A percentile compares a stretch with the other conserved stretches of the same genome.
phyloP scores from a whole-genome alignment of 345 rosid genomes.

The Hibiscus trionum region DNA sequence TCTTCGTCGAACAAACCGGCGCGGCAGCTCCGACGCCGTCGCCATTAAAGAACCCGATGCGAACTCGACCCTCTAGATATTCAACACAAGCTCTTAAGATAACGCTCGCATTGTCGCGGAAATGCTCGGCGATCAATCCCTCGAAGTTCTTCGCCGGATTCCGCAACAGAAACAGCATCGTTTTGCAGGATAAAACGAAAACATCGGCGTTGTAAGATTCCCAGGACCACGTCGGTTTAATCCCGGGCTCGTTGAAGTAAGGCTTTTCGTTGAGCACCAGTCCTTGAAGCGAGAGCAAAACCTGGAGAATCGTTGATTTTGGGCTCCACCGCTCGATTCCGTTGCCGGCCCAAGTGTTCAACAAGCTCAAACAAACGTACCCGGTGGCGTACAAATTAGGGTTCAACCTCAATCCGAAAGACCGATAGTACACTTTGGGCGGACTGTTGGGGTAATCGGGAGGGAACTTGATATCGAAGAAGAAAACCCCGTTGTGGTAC shows the following conservation, averaged over 20 bases:
- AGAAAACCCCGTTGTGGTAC: neutral
- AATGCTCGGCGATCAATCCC: neutral
- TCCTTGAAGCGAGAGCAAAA: conserved; percentile 14
- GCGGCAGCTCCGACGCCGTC: neutral
- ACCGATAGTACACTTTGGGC: neutral
- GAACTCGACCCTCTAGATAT: neutral
- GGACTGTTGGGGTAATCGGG: conserved; percentile 6
- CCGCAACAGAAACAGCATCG: neutral
- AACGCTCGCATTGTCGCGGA: neutral
- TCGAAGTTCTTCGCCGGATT: conserved; percentile 15
- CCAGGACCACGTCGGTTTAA: neutral
- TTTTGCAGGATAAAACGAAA: conserved; percentile 8
- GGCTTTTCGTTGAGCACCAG: conserved; percentile 8
- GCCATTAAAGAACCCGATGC: conserved; percentile 3
- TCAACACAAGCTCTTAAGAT: conserved; percentile 12
- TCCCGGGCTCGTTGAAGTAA: conserved; percentile 9
- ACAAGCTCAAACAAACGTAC: conserved; percentile 12
- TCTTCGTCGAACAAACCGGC: neutral
- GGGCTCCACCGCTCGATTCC: conserved; percentile 3
- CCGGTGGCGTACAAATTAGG: conserved; percentile 18
- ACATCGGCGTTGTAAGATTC: neutral
- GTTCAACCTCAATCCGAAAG: conserved; percentile 11
- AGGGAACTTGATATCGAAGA: conserved; percentile 15
- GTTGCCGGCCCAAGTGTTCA: conserved; percentile 4
- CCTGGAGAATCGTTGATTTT: conserved; percentile 11